Base-by-base conservation (phyloP, 495 filamentous ascomycete species). In the Umbilicaria muhlenbergii region DNA sequence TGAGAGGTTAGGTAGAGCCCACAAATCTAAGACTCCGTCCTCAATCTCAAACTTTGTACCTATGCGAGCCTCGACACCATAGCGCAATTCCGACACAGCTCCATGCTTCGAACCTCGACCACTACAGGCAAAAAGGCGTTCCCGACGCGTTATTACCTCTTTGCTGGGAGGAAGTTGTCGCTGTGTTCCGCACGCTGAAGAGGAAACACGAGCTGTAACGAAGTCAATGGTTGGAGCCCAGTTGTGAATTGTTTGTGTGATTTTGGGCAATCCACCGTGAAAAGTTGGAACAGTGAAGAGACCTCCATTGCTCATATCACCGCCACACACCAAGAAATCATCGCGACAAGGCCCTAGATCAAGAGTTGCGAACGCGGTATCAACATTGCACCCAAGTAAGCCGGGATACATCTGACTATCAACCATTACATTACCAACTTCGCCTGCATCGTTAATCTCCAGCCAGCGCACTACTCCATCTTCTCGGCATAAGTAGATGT, bases 161-260 rank as follows among this genome's bases (percentile, higher is more conserved):
- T 28, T 28, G 24, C 5, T 28, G 24, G 24, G 8, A 28, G 24
- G 24, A 28, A 5, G 24, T 1, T 28, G 24, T 28, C 24, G 24
- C 24, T 28, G 24, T 1, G 6, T 28, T 28, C 24, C 32, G 41
- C 44, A 12, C 16, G 41, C 31, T 38, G 34, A 16, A 16, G 18
- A 35, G n/a, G 34, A 24, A 7, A 28, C 24, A 28, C 24, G 24
- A 6, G 24, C 24, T 28, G 74, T 63, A 16, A 74, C 66, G 32
- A 83, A 73, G 57, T 95, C 86, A 15, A 75, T 71, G 17, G 79
- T 70, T 1, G 91, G 86, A 0, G 84, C 74, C 88, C 87, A 94
- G 54, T 87, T 94, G 28, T 78, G 70, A 36, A 85, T 74, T n/a
- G 65, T 67, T 42, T 77, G 70, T 24, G 74, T 52, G 40, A 73